phyloP scores from a whole-genome alignment of 257 asterid genomes.

The Pogostemon cablin region DNA sequence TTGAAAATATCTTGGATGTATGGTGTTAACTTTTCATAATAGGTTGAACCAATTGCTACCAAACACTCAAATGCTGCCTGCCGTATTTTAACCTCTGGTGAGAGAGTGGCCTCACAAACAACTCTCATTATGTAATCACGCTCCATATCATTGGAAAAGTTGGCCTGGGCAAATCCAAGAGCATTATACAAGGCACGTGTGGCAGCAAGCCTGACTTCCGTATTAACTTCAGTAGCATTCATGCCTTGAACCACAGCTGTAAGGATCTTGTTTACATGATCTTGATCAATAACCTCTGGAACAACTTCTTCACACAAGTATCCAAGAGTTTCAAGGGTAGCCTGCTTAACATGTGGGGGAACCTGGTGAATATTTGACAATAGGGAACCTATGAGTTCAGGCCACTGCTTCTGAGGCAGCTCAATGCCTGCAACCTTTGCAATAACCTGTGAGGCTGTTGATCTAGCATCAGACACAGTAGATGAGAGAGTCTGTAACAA shows the following conservation, averaged over 20 bases:
- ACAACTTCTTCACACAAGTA: slow-evolving; percentile 61
- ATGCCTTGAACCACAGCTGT: slow-evolving; percentile 65
- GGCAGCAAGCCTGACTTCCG: slow-evolving; percentile 58
- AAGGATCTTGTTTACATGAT: slow-evolving; percentile 61
- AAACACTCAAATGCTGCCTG: slow-evolving; percentile 62
- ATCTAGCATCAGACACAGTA: slow-evolving; percentile 50
- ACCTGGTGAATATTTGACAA: slow-evolving; percentile 54
- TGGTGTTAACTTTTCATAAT: slow-evolving; percentile 57
- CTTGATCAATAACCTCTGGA: slow-evolving; percentile 60
- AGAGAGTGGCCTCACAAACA: slow-evolving; percentile 59
- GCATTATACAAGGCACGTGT: slow-evolving; percentile 59
- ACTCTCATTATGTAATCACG: slow-evolving; percentile 68
- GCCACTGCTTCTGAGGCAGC: slow-evolving; percentile 62
- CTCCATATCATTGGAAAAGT: slow-evolving; percentile 58
- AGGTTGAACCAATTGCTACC: slow-evolving; percentile 56
- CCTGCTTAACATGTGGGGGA: slow-evolving; percentile 57
- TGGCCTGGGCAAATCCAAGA: slow-evolving; percentile 61
- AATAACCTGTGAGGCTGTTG: slow-evolving; percentile 63
- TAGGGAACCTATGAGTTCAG: slow-evolving; percentile 55
- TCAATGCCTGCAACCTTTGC: slow-evolving; percentile 70
- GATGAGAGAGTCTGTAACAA: slow-evolving; percentile 53
- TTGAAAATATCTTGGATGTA: slow-evolving; percentile 58
- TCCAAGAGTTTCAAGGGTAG: slow-evolving; percentile 63
- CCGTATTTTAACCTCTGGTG: slow-evolving; percentile 53
- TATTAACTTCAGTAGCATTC: slow-evolving; percentile 54